These are phyloP conservation scores for Diaporthe humulicola DNA, from an alignment of 2,329 filamentous ascomycete genomes.

Conservation along the genomic window DNA sequence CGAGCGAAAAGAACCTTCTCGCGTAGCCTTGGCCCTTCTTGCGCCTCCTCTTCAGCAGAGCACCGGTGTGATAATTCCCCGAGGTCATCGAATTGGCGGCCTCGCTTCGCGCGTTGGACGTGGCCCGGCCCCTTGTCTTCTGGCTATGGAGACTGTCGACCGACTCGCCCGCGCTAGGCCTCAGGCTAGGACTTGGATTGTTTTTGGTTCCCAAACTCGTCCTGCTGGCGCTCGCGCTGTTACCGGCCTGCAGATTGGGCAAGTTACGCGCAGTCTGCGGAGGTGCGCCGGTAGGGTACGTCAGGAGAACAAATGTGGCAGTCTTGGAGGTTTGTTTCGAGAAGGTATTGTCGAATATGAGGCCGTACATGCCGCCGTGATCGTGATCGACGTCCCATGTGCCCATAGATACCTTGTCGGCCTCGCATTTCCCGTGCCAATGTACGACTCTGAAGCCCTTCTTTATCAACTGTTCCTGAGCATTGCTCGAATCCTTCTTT, in stretches of 20 bases:
- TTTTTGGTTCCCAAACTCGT: slow-evolving; percentile 65
- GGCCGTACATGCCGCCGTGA: slow-evolving; percentile 92
- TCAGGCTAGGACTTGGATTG: slow-evolving; percentile 57
- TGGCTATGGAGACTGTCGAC: slow-evolving; percentile 73
- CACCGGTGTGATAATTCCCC: slow-evolving; percentile 81
- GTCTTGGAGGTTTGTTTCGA: slow-evolving; percentile 96
- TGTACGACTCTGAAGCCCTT: slow-evolving; percentile 79
- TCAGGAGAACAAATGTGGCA: slow-evolving; percentile 93
- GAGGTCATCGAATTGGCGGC: slow-evolving; percentile 52
- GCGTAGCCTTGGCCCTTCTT: slow-evolving; percentile 97
- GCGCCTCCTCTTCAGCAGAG: slow-evolving; percentile 88
- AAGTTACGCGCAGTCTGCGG: slow-evolving; percentile 82
- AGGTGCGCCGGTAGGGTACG: slow-evolving; percentile 86
- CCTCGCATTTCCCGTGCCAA: slow-evolving; percentile 96
- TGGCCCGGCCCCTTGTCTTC: slow-evolving; percentile 53
- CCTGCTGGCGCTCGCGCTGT: slow-evolving; percentile 57
- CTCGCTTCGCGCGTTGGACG: slow-evolving; percentile 67
- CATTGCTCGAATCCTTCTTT: slow-evolving; percentile 71
- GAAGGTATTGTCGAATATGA: slow-evolving; percentile 99
- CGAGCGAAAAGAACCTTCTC: slow-evolving; percentile 93
- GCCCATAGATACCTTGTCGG: slow-evolving; percentile 93
- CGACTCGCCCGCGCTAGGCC: slow-evolving; percentile 64
- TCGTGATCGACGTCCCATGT: slow-evolving; percentile 82
- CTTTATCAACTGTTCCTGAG: slow-evolving; percentile 73
- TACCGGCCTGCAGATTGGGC: slow-evolving; percentile 65